These are phyloP conservation scores for Neoascochyta sp. DNA, from an alignment of 2,329 filamentous ascomycete genomes.

Conservation along the genomic window DNA sequence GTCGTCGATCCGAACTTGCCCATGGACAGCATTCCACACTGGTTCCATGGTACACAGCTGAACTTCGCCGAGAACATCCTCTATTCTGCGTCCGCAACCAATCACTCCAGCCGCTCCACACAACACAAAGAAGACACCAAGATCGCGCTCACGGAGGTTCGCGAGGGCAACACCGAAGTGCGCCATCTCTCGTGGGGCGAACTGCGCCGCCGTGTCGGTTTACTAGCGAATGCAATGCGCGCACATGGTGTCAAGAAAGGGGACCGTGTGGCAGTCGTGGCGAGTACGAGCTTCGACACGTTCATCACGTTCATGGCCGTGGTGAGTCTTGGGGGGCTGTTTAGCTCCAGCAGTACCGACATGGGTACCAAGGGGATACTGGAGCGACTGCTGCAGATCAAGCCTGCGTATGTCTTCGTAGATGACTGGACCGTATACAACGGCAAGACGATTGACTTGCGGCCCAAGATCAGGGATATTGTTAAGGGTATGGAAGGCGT, in stretches of 20 bases:
- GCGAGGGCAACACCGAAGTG: conserved; percentile 59
- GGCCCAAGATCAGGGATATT: conserved; percentile 67
- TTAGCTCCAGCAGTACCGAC: conserved; percentile 74
- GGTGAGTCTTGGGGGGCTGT: conserved; percentile 68
- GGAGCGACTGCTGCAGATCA: conserved; percentile 69
- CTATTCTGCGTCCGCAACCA: conserved; percentile 50
- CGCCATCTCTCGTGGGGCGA: conserved; percentile 63
- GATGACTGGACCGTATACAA: conserved; percentile 80
- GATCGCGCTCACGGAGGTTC: conserved; percentile 68
- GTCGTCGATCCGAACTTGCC: conserved; percentile 66
- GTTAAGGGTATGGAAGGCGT: conserved; percentile 60
- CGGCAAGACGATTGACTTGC: conserved; percentile 67
- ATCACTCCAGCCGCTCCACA: conserved; percentile 49
- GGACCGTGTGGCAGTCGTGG: conserved; percentile 72
- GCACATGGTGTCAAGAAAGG: conserved; percentile 64
- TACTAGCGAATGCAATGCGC: conserved; percentile 63
- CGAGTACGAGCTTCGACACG: conserved; percentile 71
- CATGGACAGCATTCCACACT: conserved; percentile 68
- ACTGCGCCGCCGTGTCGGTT: conserved; percentile 57
- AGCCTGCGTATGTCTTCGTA: conserved; percentile 76
- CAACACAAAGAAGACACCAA: conserved; percentile 66
- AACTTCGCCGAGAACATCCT: conserved; percentile 82
- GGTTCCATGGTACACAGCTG: conserved; percentile 71
- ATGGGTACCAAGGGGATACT: conserved; percentile 77
- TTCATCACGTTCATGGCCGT: conserved; percentile 67